Evolutionary conservation across 129 eudicot species (phyloP).

Genomic region (Artemisia tridentata): DNA sequence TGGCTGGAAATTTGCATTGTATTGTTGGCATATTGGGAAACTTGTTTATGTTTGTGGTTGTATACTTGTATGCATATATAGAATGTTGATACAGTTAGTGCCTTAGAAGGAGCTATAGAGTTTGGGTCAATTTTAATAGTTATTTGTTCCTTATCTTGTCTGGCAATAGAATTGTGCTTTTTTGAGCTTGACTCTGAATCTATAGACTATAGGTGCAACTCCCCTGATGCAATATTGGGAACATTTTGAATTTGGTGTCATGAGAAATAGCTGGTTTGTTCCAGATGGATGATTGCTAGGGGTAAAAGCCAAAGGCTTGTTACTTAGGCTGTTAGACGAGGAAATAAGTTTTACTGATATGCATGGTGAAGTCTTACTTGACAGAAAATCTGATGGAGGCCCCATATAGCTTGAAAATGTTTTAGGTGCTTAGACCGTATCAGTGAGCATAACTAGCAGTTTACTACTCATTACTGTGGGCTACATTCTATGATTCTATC

Average conservation of each 20-base stretch:
- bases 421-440: too few relatives aligned
- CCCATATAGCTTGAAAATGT: too few relatives aligned
- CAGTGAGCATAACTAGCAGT: too few relatives aligned
- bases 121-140: background rate
- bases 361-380: too few relatives aligned
- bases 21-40: background rate
- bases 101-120: background rate
- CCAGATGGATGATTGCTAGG: too few relatives aligned
- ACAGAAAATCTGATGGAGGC: too few relatives aligned
- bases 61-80: background rate
- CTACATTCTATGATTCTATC: too few relatives aligned
- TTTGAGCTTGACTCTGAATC: constrained; percentile 9
- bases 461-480: too few relatives aligned
- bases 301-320: too few relatives aligned
- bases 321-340: too few relatives aligned
- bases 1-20: constrained; percentile 5
- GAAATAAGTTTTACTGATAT: too few relatives aligned
- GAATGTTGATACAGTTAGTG: background rate
- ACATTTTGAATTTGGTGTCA: background rate
- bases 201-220: background rate
- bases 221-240: background rate
- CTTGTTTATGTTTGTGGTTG: background rate
- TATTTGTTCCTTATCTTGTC: constrained; percentile 2
- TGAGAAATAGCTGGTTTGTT: too few relatives aligned
- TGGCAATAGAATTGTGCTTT: background rate